phyloP scores from a whole-genome alignment of 2,329 filamentous ascomycete genomes.

The Talaromyces sp. region DNA sequence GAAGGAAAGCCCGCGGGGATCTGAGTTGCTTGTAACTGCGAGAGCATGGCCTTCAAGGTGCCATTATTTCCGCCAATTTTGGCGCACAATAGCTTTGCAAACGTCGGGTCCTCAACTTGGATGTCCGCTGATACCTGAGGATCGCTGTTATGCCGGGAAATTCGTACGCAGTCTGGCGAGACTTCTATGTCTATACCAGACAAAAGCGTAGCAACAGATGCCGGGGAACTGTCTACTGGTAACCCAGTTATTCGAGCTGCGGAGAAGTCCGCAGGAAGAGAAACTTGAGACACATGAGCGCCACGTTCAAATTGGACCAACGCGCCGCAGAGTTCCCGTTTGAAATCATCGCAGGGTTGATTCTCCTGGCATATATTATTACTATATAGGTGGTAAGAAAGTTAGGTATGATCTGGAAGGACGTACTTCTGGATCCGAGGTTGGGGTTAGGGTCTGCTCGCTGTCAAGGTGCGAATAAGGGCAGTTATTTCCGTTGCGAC shows the following conservation, averaged over 20 bases:
- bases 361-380: constrained; percentile 7
- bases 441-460: neutral
- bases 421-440: neutral
- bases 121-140: neutral
- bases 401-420: neutral
- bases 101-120: neutral
- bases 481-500: constrained; percentile 17
- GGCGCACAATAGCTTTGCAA: neutral
- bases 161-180: neutral
- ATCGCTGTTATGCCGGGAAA: neutral
- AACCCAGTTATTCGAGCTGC: constrained; percentile 20
- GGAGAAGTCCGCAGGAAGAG: constrained; percentile 23
- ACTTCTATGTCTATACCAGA: neutral
- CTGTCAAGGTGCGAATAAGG: constrained; percentile 17
- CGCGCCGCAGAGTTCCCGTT: constrained; percentile 21
- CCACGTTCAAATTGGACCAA: constrained; percentile 19
- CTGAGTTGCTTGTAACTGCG: neutral
- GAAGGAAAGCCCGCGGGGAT: neutral
- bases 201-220: constrained; percentile 14
- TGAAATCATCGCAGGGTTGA: constrained; percentile 19
- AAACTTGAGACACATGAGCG: constrained; percentile 22
- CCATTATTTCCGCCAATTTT: neutral
- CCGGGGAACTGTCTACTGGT: constrained; percentile 14
- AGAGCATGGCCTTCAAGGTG: neutral
- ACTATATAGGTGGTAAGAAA: neutral